These are phyloP conservation scores for Melaleuca alternifolia DNA, from an alignment of 345 rosid genomes.

Conservation along the genomic window DNA sequence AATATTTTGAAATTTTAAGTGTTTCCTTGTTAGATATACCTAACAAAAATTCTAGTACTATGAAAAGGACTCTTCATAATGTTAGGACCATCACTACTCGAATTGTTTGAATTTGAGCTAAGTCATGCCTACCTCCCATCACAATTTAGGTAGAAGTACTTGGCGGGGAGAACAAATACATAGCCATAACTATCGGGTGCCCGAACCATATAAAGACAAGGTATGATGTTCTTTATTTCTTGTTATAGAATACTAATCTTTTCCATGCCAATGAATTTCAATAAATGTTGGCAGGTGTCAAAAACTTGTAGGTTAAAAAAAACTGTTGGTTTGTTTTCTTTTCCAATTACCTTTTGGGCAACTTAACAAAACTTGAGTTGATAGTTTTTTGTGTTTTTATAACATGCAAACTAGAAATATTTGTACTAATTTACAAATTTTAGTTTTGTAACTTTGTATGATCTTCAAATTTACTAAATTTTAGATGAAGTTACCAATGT, in stretches of 20 bases:
- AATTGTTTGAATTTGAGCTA: not conserved
- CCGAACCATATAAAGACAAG: not conserved
- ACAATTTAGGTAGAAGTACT: not conserved
- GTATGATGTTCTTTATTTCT: not conserved
- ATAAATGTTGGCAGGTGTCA: not conserved
- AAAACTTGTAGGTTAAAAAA: not conserved
- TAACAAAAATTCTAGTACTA: not conserved
- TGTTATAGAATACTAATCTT: not conserved
- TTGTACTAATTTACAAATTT: not conserved
- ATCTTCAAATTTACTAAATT: not conserved
- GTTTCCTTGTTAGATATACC: not conserved
- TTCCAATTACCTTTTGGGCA: not conserved
- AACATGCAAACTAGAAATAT: not conserved
- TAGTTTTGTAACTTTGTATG: not conserved
- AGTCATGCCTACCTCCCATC: not conserved
- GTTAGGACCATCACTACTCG: not conserved
- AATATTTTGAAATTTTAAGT: not conserved
- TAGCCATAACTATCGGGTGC: slow-evolving; percentile 11
- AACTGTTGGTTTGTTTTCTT: not conserved
- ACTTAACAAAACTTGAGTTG: not conserved
- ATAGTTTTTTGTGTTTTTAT: not conserved
- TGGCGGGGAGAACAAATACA: slow-evolving; percentile 12
- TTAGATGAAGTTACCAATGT: not conserved
- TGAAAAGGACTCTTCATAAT: not conserved
- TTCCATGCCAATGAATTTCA: not conserved